phyloP scores from a whole-genome alignment of 108 stramenopile species.

The Nannochloropsis salina region DNA sequence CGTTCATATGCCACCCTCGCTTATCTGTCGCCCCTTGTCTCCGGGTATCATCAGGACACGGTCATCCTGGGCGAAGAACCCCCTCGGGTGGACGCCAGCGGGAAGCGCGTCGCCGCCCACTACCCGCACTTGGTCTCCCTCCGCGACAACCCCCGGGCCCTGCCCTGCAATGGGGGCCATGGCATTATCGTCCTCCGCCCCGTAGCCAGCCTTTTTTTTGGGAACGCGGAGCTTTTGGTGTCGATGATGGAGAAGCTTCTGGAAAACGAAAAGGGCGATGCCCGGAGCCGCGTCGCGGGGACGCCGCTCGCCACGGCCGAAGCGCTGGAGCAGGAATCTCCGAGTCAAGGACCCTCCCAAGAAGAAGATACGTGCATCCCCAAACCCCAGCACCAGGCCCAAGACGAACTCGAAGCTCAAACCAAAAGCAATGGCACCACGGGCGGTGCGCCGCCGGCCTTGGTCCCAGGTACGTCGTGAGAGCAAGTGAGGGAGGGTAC shows the following conservation, averaged over 20 bases:
- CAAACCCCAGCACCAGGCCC: no score
- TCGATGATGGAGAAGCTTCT: background rate
- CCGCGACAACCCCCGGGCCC: background rate
- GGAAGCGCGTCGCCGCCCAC: background rate
- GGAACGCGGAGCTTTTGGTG: background rate
- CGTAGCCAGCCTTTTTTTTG: background rate
- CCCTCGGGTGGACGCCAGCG: background rate
- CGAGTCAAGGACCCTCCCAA: no score
- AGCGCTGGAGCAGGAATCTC: no score
- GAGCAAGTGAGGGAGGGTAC: no score
- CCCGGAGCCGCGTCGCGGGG: no score
- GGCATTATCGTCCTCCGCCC: background rate
- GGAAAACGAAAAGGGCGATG: background rate
- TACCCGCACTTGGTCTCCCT: background rate
- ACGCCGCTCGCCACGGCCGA: no score
- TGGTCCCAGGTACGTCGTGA: no score
- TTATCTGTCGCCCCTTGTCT: no score
- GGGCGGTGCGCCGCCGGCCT: no score
- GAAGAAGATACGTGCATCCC: no score
- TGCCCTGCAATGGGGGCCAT: background rate
- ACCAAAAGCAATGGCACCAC: no score
- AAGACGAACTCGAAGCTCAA: no score
- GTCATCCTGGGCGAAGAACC: background rate
- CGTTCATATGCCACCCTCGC: background rate
- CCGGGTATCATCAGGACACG: background rate